Conservation (phyloP, 371 early-diverging fungal species). For the Mucor ambiguus region DNA sequence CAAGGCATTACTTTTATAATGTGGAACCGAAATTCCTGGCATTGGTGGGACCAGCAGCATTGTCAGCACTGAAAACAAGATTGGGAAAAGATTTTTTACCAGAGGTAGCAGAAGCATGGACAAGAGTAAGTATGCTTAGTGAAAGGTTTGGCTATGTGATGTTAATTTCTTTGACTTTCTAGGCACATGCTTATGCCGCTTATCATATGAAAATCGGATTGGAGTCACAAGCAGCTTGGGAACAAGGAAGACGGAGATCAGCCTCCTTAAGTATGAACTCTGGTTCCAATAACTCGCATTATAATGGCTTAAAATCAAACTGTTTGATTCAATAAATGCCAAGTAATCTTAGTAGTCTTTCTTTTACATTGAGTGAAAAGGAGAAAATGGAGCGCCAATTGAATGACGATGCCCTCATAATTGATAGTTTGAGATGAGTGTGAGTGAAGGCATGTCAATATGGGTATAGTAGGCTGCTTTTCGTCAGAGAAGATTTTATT, state of each 20-base stretch:
- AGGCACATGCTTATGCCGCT: slow-evolving; percentile 42
- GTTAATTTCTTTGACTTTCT: not conserved
- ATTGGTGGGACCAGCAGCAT: slow-evolving; percentile 42
- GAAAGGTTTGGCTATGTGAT: not conserved
- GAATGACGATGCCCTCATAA: no score
- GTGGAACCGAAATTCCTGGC: slow-evolving; percentile 37
- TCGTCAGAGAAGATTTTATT: no score
- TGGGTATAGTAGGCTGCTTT: no score
- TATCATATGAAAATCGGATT: slow-evolving; percentile 42
- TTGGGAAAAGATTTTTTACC: slow-evolving; percentile 39
- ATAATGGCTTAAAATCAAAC: slow-evolving; percentile 3
- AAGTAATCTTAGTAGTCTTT: not conserved
- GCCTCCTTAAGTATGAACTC: not conserved
- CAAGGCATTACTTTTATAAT: slow-evolving; percentile 43
- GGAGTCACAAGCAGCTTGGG: slow-evolving; percentile 42
- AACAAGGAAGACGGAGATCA: slow-evolving; percentile 19
- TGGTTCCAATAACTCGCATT: not conserved
- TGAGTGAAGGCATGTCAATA: no score
- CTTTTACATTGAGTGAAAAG: no score
- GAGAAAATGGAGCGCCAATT: no score
- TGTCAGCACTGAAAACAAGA: slow-evolving; percentile 36
- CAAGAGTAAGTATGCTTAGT: slow-evolving; percentile 21
- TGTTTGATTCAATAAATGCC: slow-evolving; percentile 15
- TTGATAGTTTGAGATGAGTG: no score
- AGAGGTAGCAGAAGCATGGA: slow-evolving; percentile 46